Base-by-base conservation (phyloP, 2,329 filamentous ascomycete genomes). In the Alternaria novae-zelandiae region DNA sequence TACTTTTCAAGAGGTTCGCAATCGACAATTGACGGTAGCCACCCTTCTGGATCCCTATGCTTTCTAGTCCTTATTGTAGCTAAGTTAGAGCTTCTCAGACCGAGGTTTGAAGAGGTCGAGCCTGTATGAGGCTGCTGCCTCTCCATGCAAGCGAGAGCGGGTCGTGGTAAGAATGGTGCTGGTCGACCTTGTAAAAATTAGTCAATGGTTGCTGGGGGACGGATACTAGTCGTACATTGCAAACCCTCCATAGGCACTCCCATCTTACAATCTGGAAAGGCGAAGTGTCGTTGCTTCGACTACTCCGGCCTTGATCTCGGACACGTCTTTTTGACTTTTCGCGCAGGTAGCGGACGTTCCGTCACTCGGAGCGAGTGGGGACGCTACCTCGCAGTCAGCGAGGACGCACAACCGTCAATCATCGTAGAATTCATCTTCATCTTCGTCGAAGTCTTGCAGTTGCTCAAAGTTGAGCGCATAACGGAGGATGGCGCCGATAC, bases 391-490 rank as follows among this genome's bases (percentile, higher is more conserved):
- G 93, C 90, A 87, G 81, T 84, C 81, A 83, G 90, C 92, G 92
- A 95, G 92, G 92, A 88, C 86, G 86, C 92, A 89, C 89, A 89
- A 88, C 87, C 90, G 91, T 95, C 92, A 95, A 96, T 96, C 88
- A 82, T 92, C 90, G 86, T 97, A 97, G 83, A 95, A 95, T 81
- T 98, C 95, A 71, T 85, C 83, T 82, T 98, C 95, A 65, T 84
- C 82, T 66, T 84, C 82, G 81, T 97, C 94, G 78, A 91, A 87
- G 81, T 98, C 96, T 82, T 91, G 91, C 82, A 99, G 88, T 83
- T 99, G 96, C 85, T 99, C 96, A 85, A 99, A 99, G 87, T 99
- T 99, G 87, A 99, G 93, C 87, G 97, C 97, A 90, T 99, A 99
- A 74, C 96, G 94, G 80, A 99, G 89, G 78, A 99, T 91, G 70